Percentiles rank a stretch among this genome's conserved stretches.
These are phyloP conservation scores for Solanum arcanum DNA, from an alignment of 257 asterid species.

Conservation along the genomic window DNA sequence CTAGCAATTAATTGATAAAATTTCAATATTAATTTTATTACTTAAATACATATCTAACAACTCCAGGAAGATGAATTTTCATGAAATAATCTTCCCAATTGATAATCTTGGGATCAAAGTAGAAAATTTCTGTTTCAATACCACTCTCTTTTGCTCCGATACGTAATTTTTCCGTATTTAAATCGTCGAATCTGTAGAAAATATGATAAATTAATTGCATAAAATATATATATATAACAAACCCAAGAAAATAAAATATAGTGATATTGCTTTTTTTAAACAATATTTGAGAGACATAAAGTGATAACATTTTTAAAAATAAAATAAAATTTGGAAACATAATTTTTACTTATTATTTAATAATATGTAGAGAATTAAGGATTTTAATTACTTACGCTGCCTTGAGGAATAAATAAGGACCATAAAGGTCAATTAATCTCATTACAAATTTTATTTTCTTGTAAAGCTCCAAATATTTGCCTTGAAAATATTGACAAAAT, in stretches of 20 bases:
- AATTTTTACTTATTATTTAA: not conserved
- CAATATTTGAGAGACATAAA: not conserved
- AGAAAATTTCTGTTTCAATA: slow-evolving; percentile 28
- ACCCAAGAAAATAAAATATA: not conserved
- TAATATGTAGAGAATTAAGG: not conserved
- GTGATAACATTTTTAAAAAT: not conserved
- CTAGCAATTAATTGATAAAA: not conserved
- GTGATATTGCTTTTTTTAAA: not conserved
- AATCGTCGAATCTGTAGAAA: slow-evolving; percentile 59
- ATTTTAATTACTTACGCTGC: slow-evolving; percentile 51
- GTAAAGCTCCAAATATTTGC: slow-evolving; percentile 25
- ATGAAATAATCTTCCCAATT: slow-evolving; percentile 74
- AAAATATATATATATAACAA: not conserved
- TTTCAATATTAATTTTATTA: slow-evolving; percentile 12
- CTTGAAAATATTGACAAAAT: slow-evolving; percentile 61
- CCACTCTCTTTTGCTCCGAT: slow-evolving; percentile 26
- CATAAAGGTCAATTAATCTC: slow-evolving; percentile 64
- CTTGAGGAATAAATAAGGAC: slow-evolving; percentile 71
- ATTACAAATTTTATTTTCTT: slow-evolving; percentile 52
- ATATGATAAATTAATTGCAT: not conserved
- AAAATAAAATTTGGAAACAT: not conserved
- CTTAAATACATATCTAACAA: slow-evolving; percentile 56
- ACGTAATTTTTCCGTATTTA: slow-evolving; percentile 59
- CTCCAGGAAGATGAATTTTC: slow-evolving; percentile 66
- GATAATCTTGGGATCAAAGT: slow-evolving; percentile 60